Percentiles rank a stretch among this genome's conserved stretches.
Evolutionary conservation across 1,284 basidiomycete species (phyloP).

Genomic region (Xerocomus nothofagi): DNA sequence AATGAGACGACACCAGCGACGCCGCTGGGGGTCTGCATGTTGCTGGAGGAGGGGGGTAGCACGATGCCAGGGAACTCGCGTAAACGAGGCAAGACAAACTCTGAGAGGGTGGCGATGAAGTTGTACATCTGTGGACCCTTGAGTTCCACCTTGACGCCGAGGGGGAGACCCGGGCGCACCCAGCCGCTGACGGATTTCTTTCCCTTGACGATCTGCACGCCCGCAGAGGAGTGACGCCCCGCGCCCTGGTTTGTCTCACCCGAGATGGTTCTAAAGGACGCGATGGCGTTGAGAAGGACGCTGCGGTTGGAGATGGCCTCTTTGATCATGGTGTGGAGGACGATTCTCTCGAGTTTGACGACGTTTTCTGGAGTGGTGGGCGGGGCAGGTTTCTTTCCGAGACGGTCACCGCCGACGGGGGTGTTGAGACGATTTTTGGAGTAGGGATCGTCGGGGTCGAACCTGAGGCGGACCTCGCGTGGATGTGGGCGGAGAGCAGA

Average conservation of each 20-base stretch:
- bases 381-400: slow-evolving; percentile 65
- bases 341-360: slow-evolving; percentile 79
- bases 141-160: slow-evolving; percentile 88
- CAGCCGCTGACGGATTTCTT: slow-evolving; percentile 84
- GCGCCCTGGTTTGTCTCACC: slow-evolving; percentile 78
- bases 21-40: slow-evolving; percentile 68
- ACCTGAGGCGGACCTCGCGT: slow-evolving; percentile 63
- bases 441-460: slow-evolving; percentile 81
- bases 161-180: slow-evolving; percentile 82
- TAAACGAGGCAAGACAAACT: slow-evolving; percentile 92
- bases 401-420: slow-evolving; percentile 69
- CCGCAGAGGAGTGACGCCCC: slow-evolving; percentile 64
- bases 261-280: slow-evolving; percentile 85
- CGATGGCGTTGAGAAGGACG: slow-evolving; percentile 81
- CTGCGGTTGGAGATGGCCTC: slow-evolving; percentile 74
- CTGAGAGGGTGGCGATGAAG: slow-evolving; percentile 85
- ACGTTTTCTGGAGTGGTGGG: slow-evolving; percentile 66
- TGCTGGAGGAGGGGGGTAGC: slow-evolving; percentile 64
- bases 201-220: slow-evolving; percentile 81
- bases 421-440: slow-evolving; percentile 71
- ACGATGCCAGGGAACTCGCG: slow-evolving; percentile 87
- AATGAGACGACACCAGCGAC: slow-evolving; percentile 88
- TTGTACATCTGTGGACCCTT: slow-evolving; percentile 92
- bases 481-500: slow-evolving; percentile 50
- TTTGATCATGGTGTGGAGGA: slow-evolving; percentile 84